Conservation (phyloP, 2,329 filamentous ascomycete genomes). For the Zasmidium angulare region DNA sequence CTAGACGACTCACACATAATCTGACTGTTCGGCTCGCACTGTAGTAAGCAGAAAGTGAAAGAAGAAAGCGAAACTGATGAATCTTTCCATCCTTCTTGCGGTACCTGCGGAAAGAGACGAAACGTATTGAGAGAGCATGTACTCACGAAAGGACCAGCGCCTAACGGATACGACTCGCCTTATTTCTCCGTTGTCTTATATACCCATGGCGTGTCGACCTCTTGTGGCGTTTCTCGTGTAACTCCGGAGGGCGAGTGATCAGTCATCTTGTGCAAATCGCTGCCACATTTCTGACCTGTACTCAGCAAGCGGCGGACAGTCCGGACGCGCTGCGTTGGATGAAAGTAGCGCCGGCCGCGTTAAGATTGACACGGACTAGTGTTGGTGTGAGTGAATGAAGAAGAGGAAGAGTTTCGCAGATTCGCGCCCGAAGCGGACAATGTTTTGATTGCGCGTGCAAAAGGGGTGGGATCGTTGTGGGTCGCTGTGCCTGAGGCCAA, state of each 20-base stretch:
- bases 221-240: neutral
- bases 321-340: neutral
- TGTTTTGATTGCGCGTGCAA: too few species aligned
- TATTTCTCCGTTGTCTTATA: neutral
- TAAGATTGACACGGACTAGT: neutral
- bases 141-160: too few species aligned
- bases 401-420: too few species aligned
- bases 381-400: too few species aligned
- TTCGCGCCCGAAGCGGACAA: too few species aligned
- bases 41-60: neutral
- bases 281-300: neutral
- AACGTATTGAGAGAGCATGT: too few species aligned
- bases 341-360: neutral
- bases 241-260: neutral
- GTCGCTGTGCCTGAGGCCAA: too few species aligned
- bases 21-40: neutral
- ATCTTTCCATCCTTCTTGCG: too few species aligned
- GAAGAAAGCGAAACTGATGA: neutral
- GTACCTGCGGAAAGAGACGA: too few species aligned
- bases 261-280: slow-evolving; percentile 1
- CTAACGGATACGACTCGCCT: neutral
- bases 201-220: neutral
- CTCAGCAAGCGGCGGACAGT: neutral
- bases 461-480: too few species aligned
- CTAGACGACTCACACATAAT: slow-evolving; percentile 9